phyloP scores from a whole-genome alignment of 2,329 filamentous ascomycete species.

The Diaporthe sp. region DNA sequence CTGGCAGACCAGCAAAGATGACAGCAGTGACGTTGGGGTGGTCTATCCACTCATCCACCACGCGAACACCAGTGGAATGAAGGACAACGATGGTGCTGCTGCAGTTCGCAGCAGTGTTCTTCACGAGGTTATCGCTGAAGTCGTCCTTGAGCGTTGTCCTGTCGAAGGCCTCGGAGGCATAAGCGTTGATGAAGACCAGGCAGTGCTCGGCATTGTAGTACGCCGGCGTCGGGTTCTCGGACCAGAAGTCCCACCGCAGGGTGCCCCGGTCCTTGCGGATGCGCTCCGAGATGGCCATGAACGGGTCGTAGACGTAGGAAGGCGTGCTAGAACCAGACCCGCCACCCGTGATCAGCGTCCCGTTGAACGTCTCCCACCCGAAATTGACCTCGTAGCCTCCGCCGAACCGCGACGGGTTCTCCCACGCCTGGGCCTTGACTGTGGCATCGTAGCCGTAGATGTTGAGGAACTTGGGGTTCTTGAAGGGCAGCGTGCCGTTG shows the following conservation, averaged over 20 bases:
- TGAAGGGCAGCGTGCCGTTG: constrained; percentile 68
- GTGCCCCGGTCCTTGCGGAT: constrained; percentile 70
- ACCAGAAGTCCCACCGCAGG: constrained; percentile 40
- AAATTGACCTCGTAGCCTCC: constrained; percentile 68
- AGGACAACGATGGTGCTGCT: constrained; percentile 74
- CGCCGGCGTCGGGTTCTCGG: constrained; percentile 38
- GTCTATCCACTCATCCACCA: constrained; percentile 73
- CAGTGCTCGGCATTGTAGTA: constrained; percentile 57
- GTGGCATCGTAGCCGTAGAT: constrained; percentile 72
- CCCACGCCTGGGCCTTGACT: constrained; percentile 48
- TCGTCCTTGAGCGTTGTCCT: constrained; percentile 74
- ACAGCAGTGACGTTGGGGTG: constrained; percentile 75
- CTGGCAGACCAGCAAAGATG: constrained; percentile 74
- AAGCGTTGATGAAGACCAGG: constrained; percentile 75
- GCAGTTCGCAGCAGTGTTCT: constrained; percentile 70
- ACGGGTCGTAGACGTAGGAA: constrained; percentile 83
- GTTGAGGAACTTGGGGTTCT: constrained; percentile 67
- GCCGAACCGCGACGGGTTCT: constrained; percentile 48
- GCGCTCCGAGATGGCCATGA: constrained; percentile 64
- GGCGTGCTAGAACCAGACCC: constrained; percentile 78
- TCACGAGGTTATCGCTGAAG: constrained; percentile 70
- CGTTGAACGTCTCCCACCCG: constrained; percentile 56
- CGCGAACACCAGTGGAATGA: constrained; percentile 73
- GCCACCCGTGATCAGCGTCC: constrained; percentile 59
- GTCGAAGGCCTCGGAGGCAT: constrained; percentile 80